Conservation (phyloP, 495 filamentous ascomycete genomes). For the Penicillium riverlandense region DNA sequence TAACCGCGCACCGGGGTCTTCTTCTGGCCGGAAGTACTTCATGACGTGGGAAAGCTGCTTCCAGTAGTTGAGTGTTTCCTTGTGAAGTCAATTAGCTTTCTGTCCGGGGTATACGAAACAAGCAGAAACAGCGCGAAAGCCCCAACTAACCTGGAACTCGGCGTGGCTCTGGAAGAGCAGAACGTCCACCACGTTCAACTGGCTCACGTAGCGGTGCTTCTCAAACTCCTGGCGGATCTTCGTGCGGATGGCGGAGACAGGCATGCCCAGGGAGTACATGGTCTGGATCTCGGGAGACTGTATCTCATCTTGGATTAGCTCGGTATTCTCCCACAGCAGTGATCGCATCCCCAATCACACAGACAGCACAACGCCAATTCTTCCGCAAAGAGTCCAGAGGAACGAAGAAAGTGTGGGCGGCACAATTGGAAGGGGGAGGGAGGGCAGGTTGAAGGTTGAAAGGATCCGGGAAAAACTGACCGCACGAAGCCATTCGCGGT, state of each 20-base stretch:
- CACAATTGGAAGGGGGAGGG: no score
- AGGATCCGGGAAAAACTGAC: conserved; percentile 48
- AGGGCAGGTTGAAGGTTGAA: no score
- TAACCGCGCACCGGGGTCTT: conserved; percentile 69
- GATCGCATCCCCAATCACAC: background rate
- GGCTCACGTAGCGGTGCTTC: conserved; percentile 85
- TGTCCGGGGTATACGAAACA: no score
- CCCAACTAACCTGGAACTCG: conserved; percentile 69
- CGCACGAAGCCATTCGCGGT: conserved; percentile 89
- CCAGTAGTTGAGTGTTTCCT: conserved; percentile 99
- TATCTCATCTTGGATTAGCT: conserved; percentile 13
- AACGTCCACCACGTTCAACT: conserved; percentile 81
- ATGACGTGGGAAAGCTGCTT: conserved; percentile 94
- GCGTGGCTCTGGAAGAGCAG: conserved; percentile 78
- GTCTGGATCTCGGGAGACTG: conserved; percentile 93
- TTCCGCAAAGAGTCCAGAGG: no score
- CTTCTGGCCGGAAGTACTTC: conserved; percentile 91
- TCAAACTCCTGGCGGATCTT: conserved; percentile 98
- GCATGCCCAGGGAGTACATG: conserved; percentile 89
- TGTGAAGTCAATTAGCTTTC: no score
- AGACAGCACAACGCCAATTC: background rate
- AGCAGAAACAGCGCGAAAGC: no score
- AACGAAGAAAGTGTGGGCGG: no score
- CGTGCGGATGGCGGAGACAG: conserved; percentile 80
- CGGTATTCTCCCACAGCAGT: background rate